These are phyloP conservation scores for Starmerella sp. DNA, from an alignment of 805 yeast species.

Conservation along the genomic window DNA sequence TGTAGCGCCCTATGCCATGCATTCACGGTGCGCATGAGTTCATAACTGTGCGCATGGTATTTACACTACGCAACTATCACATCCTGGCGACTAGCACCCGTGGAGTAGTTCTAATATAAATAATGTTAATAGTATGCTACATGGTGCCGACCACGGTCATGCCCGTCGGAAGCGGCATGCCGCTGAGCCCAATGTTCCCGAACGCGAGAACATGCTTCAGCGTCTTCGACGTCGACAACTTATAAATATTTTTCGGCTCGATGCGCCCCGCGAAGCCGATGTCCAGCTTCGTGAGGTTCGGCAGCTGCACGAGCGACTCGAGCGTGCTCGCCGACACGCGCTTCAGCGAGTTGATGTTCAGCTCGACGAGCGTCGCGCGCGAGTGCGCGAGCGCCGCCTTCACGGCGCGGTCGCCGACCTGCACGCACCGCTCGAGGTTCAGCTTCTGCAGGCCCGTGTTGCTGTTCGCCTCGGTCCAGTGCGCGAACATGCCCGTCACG, in stretches of 20 bases:
- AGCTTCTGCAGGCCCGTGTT: conserved; percentile 47
- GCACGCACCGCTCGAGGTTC: conserved; percentile 53
- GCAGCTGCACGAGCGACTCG: conserved; percentile 31
- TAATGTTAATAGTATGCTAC: conserved; percentile 5
- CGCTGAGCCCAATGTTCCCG: conserved; percentile 37
- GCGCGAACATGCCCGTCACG: conserved; percentile 43
- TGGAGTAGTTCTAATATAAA: no score
- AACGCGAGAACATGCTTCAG: conserved; percentile 64
- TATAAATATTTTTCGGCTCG: conserved; percentile 55
- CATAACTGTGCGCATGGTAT: no score
- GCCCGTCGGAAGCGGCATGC: conserved; percentile 25
- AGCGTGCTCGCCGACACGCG: conserved; percentile 37
- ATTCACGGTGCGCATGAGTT: not conserved
- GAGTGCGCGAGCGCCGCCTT: conserved; percentile 53
- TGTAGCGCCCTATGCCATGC: not conserved
- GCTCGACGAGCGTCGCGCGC: conserved; percentile 50
- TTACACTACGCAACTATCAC: no score
- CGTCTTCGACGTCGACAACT: conserved; percentile 50
- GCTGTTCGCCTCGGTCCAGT: conserved; percentile 34
- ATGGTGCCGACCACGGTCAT: conserved; percentile 24
- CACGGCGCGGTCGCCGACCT: conserved; percentile 52
- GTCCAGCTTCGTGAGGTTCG: conserved; percentile 58
- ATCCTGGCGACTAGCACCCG: no score
- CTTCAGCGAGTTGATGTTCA: conserved; percentile 65
- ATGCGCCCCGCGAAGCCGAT: conserved; percentile 69